Evolutionary conservation across 2,329 filamentous ascomycete species (phyloP).

Genomic region (Hypoxylon sp.): DNA sequence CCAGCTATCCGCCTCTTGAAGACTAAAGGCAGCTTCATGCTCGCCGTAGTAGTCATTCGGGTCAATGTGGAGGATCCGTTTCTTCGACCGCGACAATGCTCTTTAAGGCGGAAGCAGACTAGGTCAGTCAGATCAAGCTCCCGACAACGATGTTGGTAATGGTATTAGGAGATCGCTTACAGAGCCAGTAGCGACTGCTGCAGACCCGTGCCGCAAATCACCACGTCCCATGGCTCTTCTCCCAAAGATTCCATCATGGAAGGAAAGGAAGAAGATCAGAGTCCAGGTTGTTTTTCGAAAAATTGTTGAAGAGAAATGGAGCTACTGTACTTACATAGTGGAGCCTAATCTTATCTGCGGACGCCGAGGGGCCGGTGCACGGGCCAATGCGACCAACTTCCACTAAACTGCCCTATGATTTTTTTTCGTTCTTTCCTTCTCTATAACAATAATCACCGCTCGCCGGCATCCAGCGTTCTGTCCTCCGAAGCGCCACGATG

Average conservation of each 20-base stretch:
- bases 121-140: conserved; percentile 77
- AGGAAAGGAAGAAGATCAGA: conserved; percentile 27
- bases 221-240: conserved; percentile 82
- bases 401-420: background rate
- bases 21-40: conserved; percentile 84
- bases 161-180: conserved; percentile 62
- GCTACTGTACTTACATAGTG: conserved; percentile 22
- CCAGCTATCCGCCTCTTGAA: conserved; percentile 86
- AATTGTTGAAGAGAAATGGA: conserved; percentile 43
- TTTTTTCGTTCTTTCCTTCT: conserved; percentile 31
- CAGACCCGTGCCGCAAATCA: conserved; percentile 83
- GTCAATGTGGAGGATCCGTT: conserved; percentile 92
- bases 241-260: conserved; percentile 77
- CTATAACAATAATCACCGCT: conserved; percentile 48
- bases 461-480: conserved; percentile 48
- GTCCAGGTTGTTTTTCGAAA: conserved; percentile 25
- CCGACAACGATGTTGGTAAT: conserved; percentile 25
- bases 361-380: conserved; percentile 19
- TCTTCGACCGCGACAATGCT: conserved; percentile 90
- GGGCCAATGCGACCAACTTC: conserved; percentile 14
- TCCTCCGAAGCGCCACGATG: conserved; percentile 52
- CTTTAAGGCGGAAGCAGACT: conserved; percentile 67
- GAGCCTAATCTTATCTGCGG: conserved; percentile 17
- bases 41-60: conserved; percentile 90
- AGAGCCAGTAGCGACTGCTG: conserved; percentile 84